phyloP scores from a whole-genome alignment of 441 rosid genomes.

The Erodium moschatum region DNA sequence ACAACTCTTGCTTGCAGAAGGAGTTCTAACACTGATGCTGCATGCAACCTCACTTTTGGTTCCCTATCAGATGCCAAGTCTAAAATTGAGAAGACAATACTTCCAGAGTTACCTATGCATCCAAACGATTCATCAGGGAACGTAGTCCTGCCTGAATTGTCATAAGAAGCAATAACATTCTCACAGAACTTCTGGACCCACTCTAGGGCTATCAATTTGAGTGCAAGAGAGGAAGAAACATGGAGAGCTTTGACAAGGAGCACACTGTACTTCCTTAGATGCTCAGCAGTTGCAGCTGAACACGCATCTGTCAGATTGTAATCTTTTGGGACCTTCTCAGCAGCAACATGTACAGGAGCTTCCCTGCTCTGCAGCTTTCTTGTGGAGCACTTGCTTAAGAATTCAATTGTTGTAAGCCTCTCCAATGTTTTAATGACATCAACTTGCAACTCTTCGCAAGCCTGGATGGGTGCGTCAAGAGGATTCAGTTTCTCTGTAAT shows the following conservation, averaged over 20 bases:
- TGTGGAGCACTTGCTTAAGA: slow-evolving; percentile 51
- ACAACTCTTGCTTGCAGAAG: slow-evolving; percentile 66
- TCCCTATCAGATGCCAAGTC: slow-evolving; percentile 84
- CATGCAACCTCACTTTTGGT: slow-evolving; percentile 68
- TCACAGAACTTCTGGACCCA: slow-evolving; percentile 73
- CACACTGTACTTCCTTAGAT: slow-evolving; percentile 46
- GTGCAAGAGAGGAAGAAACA: slow-evolving; percentile 59
- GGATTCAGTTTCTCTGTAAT: slow-evolving; percentile 68
- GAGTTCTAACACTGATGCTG: slow-evolving; percentile 64
- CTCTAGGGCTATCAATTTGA: slow-evolving; percentile 57
- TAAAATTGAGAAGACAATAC: slow-evolving; percentile 51
- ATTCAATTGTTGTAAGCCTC: slow-evolving; percentile 59
- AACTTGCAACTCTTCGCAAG: slow-evolving; percentile 65
- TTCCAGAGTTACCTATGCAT: slow-evolving; percentile 36
- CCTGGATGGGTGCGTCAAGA: slow-evolving; percentile 46
- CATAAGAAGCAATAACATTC: slow-evolving; percentile 42
- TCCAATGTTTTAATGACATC: slow-evolving; percentile 55
- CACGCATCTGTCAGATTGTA: slow-evolving; percentile 25
- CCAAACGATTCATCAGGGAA: slow-evolving; percentile 45
- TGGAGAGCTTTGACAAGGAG: slow-evolving; percentile 56
- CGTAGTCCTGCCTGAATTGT: slow-evolving; percentile 31
- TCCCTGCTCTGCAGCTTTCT: slow-evolving; percentile 30
- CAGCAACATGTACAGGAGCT: slow-evolving; percentile 29
- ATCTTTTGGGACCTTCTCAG: slow-evolving; percentile 29
- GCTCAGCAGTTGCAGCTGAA: slow-evolving; percentile 45